A percentile compares a stretch with the other conserved stretches of the same genome.
Conservation (phyloP, 2,329 filamentous ascomycete genomes). For the Penicillium fuscoglaucum region DNA sequence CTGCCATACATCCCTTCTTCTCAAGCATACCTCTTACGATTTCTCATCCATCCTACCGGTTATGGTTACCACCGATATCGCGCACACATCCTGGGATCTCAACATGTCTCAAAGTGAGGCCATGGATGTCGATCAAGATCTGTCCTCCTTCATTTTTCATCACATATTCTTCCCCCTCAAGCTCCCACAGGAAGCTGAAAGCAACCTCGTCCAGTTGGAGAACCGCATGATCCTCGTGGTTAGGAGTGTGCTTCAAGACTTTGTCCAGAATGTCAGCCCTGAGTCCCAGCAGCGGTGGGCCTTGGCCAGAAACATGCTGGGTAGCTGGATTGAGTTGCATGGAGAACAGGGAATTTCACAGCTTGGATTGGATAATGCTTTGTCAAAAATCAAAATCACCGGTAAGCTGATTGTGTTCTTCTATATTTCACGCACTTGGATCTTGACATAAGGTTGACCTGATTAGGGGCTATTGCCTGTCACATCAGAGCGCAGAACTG, state of each 20-base stretch:
- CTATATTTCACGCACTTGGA: too few relatives aligned
- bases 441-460: background rate
- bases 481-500: background rate
- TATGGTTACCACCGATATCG: too few relatives aligned
- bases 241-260: background rate
- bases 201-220: background rate
- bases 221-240: conserved; percentile 17
- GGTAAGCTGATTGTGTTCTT: background rate
- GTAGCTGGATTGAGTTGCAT: background rate
- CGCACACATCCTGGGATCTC: too few relatives aligned
- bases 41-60: too few relatives aligned
- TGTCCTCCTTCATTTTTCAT: background rate
- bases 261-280: background rate
- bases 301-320: background rate
- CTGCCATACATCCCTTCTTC: too few relatives aligned
- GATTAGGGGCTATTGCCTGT: background rate
- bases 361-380: background rate
- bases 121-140: background rate
- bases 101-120: background rate
- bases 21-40: too few relatives aligned
- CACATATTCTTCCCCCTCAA: background rate
- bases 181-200: background rate
- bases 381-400: background rate
- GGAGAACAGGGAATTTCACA: background rate
- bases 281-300: background rate